Conservation (phyloP, 2,329 filamentous ascomycete genomes). For the Aspergillus alliaceus region DNA sequence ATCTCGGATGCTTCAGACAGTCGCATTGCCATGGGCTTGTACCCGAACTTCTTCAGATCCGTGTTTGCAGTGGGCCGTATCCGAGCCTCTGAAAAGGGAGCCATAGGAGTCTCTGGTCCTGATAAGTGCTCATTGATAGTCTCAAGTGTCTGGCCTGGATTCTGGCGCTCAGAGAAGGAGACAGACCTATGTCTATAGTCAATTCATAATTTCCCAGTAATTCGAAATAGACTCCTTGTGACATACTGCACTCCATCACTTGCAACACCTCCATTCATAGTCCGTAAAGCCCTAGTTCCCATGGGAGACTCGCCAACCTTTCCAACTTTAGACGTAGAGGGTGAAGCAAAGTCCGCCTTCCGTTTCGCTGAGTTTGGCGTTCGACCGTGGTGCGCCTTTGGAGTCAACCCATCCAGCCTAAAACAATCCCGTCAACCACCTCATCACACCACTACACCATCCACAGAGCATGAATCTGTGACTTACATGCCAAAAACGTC, state of each 20-base stretch:
- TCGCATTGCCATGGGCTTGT: constrained; percentile 94
- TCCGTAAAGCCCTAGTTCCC: constrained; percentile 38
- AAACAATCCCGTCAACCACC: background rate
- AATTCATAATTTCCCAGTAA: constrained; percentile 2
- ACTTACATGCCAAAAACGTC: constrained; percentile 82
- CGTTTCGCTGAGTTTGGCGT: constrained; percentile 50
- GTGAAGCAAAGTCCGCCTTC: constrained; percentile 52
- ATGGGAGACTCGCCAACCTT: constrained; percentile 54
- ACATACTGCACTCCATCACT: constrained; percentile 40
- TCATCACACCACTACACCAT: background rate
- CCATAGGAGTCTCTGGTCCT: constrained; percentile 66
- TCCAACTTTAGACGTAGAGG: constrained; percentile 42
- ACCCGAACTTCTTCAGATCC: constrained; percentile 85
- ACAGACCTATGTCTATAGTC: constrained; percentile 46
- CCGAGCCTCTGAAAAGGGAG: constrained; percentile 71
- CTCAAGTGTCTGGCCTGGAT: constrained; percentile 79
- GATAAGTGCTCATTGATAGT: constrained; percentile 75
- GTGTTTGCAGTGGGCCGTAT: constrained; percentile 83
- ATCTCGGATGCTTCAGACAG: constrained; percentile 89
- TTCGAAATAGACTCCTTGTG: background rate
- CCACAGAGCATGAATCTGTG: background rate
- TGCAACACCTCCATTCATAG: constrained; percentile 31
- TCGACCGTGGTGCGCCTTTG: constrained; percentile 55
- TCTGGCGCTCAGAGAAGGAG: constrained; percentile 72
- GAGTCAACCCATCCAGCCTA: constrained; percentile 67